These are phyloP conservation scores for Chaetomiaceae sp. DNA, from an alignment of 2,329 filamentous ascomycete species.

Conservation along the genomic window DNA sequence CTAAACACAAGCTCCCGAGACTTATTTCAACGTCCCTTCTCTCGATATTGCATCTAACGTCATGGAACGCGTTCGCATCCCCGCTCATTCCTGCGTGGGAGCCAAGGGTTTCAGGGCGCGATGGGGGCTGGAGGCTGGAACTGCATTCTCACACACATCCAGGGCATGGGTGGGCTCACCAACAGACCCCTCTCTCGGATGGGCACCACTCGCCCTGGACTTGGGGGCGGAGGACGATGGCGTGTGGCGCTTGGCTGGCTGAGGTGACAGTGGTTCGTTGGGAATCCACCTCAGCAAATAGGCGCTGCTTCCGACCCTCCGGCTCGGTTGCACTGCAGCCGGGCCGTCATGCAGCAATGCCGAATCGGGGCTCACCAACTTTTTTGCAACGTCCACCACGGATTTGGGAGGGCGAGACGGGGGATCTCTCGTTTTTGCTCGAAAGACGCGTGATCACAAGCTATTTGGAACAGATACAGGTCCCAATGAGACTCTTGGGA, in stretches of 20 bases:
- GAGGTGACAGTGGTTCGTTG: too few relatives aligned
- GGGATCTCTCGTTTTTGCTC: neutral
- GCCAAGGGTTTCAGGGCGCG: too few relatives aligned
- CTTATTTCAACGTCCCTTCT: conserved; percentile 2
- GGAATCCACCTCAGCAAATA: neutral
- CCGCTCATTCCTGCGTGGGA: too few relatives aligned
- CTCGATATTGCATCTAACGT: neutral
- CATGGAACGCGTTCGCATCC: too few relatives aligned
- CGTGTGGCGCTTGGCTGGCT: too few relatives aligned
- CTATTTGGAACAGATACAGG: neutral
- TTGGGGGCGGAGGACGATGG: too few relatives aligned
- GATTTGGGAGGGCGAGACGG: neutral
- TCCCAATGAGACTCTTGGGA: neutral
- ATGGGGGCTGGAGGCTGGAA: too few relatives aligned
- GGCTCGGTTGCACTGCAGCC: conserved; percentile 7
- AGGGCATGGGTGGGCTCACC: too few relatives aligned
- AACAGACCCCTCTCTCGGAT: too few relatives aligned
- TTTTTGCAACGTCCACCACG: conserved; percentile 2
- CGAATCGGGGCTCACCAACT: conserved; percentile 5
- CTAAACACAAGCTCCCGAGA: neutral
- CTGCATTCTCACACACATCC: too few relatives aligned
- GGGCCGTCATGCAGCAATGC: neutral
- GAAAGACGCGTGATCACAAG: neutral
- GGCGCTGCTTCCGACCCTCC: conserved; percentile 3
- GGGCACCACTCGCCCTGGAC: too few relatives aligned